These are phyloP conservation scores for Tulasnella sp. DNA, from an alignment of 768 basidiomycete species.

Conservation along the genomic window DNA sequence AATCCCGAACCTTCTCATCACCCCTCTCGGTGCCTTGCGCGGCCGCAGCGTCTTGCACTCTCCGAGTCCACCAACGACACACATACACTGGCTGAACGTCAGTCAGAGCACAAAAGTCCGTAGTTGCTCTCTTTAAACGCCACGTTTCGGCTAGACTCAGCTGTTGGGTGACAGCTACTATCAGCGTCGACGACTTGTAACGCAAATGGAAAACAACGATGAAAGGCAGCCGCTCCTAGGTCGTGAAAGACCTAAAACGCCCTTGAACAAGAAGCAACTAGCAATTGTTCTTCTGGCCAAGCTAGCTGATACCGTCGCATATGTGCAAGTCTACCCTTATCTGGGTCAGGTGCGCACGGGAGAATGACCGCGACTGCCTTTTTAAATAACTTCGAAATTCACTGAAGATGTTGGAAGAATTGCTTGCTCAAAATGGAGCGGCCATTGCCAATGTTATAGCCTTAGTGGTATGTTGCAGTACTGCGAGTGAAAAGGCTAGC, in stretches of 20 bases:
- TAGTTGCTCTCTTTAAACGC: not conserved
- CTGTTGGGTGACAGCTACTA: not conserved
- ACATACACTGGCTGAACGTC: too few species aligned
- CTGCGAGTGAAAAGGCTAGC: not conserved
- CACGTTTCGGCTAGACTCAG: not conserved
- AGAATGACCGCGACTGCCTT: not conserved
- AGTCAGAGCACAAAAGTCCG: not conserved
- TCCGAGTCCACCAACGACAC: too few species aligned
- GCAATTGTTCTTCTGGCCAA: not conserved
- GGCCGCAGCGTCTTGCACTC: too few species aligned
- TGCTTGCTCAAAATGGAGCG: constrained; percentile 16
- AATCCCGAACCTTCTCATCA: too few species aligned
- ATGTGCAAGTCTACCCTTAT: not conserved
- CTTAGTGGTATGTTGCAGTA: constrained; percentile 19
- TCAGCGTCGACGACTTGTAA: not conserved
- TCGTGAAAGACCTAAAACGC: not conserved
- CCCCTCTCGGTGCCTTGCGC: not conserved
- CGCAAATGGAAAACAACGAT: not conserved
- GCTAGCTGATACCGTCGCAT: not conserved
- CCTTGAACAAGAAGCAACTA: not conserved
- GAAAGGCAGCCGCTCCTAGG: not conserved
- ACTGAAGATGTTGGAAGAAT: constrained; percentile 33
- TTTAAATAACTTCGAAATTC: not conserved
- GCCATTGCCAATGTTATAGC: constrained; percentile 31
- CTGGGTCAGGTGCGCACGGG: not conserved